These are phyloP conservation scores for Neohortaea acidophila DNA, from an alignment of 495 filamentous ascomycete species.

Conservation along the genomic window DNA sequence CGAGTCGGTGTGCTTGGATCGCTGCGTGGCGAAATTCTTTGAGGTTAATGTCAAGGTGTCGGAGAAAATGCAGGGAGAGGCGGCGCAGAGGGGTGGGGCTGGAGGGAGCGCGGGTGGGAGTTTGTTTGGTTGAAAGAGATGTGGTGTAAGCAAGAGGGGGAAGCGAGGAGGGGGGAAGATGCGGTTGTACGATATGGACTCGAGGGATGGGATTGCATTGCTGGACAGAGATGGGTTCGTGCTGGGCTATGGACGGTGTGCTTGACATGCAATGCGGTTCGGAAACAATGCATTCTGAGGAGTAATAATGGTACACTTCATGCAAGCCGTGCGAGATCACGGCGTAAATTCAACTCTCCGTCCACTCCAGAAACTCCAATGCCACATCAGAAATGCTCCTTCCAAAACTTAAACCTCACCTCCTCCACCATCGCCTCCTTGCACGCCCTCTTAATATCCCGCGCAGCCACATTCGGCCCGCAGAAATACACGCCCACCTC, in stretches of 20 bases:
- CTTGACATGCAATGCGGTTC: too few species aligned
- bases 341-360: too few species aligned
- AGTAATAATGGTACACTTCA: too few species aligned
- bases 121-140: slow-evolving; percentile 7
- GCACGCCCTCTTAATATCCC: slow-evolving; percentile 72
- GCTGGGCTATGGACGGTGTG: too few species aligned
- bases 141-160: not conserved
- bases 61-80: slow-evolving; percentile 63
- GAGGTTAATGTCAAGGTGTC: slow-evolving; percentile 87
- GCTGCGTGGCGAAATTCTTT: slow-evolving; percentile 94
- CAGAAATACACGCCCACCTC: slow-evolving; percentile 98
- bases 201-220: not conserved
- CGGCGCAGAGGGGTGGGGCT: slow-evolving; percentile 34
- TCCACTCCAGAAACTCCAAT: too few species aligned
- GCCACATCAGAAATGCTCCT: slow-evolving; percentile 55
- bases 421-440: slow-evolving; percentile 53
- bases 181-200: not conserved
- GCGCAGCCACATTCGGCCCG: slow-evolving; percentile 63
- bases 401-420: slow-evolving; percentile 96
- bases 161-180: not conserved
- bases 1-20: slow-evolving; percentile 92
- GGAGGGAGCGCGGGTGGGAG: slow-evolving; percentile 24
- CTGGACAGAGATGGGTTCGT: too few species aligned
- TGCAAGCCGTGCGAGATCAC: too few species aligned
- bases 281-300: too few species aligned